Evolutionary conservation across 1,139 yeast genomes (phyloP).

Genomic region (Geotrichum carabidarum): DNA sequence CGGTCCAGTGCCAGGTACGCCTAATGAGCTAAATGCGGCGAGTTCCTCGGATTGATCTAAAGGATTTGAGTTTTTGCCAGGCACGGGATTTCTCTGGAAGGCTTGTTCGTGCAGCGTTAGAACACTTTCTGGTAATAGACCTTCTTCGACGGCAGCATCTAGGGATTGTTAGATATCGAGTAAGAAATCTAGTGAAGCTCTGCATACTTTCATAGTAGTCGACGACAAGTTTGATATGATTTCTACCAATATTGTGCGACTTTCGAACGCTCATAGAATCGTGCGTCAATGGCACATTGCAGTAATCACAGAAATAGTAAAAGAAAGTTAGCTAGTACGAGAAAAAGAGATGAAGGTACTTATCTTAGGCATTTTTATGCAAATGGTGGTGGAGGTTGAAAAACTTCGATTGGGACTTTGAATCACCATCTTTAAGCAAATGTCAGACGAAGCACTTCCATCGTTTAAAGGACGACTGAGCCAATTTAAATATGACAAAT

Average conservation of each 20-base stretch:
- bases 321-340: conserved; percentile 34
- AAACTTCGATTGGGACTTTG: background rate
- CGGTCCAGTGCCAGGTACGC: conserved; percentile 26
- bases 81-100: conserved; percentile 16
- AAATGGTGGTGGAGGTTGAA: conserved; percentile 1
- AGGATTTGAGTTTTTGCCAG: conserved; percentile 17
- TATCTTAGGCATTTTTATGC: conserved; percentile 30
- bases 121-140: conserved; percentile 26
- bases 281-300: conserved; percentile 56
- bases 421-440: background rate
- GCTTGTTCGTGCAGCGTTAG: conserved; percentile 16
- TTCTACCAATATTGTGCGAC: conserved; percentile 74
- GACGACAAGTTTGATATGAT: conserved; percentile 69
- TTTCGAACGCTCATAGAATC: conserved; percentile 84
- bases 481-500: conserved; percentile 12
- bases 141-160: conserved; percentile 30
- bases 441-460: conserved; percentile 6
- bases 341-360: conserved; percentile 21
- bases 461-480: conserved; percentile 20
- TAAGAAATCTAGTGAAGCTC: background rate
- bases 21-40: conserved; percentile 17
- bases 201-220: conserved; percentile 60
- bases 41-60: conserved; percentile 26
- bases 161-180: conserved; percentile 10
- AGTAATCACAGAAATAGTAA: conserved; percentile 18